Evolutionary conservation across 2,329 filamentous ascomycete species (phyloP), one percentile per base, ranked within the genome.

Genomic region (Laburnicola sp.): DNA sequence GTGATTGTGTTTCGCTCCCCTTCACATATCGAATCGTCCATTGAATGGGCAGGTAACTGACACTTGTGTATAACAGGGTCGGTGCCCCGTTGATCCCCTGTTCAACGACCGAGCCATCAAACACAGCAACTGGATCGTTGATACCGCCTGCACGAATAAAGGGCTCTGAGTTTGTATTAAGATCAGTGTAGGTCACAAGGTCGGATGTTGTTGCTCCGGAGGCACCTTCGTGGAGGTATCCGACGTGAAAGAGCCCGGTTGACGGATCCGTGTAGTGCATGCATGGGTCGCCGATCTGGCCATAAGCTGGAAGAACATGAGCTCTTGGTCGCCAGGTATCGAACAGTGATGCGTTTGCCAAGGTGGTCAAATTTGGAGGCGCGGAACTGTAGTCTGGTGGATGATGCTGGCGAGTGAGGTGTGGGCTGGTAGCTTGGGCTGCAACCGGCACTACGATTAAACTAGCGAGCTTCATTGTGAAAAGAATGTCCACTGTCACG

Each of bases 1-100:
- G 62, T 10, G 73, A 74, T 45, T 79, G 75, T 0, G 76, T 75
- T 54, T 80, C 78, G 32, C 74, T 74, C 6, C 75, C 76, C 7
- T 74, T 70, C n/a, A 71, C 75, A 52, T 79, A 78, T 25, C 68
- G 64, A 32, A 78, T 70, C 6, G 74, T 77, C 76, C 76, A 78
- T 34, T 76, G 72, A 9, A 79, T 78, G 0, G 76, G 76, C 6
- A 78, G 57, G 52, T 70, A 76, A 16, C 70, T 72, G 9, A 78
- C 75, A 2, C 74, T 75, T 2, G 76, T 77, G 52, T 79, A 78
- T 2, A 78, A 62, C 7, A 78, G 62, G 0, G 76, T 79, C 2
- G 76, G 75, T 4, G 67, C 72, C 11, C 74, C 76, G 22, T 75
- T 71, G 54, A 78, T 74, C 7, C 75, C 76, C 3, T 50, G 60